Evolutionary conservation across 345 rosid species (phyloP), one percentile per base, ranked within the genome.

Genomic region (Brassica incana): DNA sequence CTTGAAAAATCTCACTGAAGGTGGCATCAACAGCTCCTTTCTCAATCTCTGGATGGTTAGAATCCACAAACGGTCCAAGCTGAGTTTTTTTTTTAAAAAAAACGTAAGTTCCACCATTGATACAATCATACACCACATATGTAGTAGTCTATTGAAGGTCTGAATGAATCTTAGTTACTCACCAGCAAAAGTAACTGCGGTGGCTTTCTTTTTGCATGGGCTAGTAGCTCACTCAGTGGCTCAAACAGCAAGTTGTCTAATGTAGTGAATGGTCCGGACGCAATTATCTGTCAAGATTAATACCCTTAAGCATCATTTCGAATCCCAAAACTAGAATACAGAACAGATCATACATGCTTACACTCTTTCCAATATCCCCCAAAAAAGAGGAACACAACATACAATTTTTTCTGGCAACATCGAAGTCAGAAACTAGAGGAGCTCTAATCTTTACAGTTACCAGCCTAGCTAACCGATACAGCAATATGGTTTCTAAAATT

Each of bases 31-130:
- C 48, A 64, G 88, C 71, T 82, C 97, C 97, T 85, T 88, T 93
- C 81, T 85, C 88, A 65, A 91, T 84, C 77, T 86, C 89, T n/a
- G 97, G 95, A 86, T 93, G 97, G 40, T 90, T 95, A 20, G 95
- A 88, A 85, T 95, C 97, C 40, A 95, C 76, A 77, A 95, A 95
- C 32, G 98, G 98, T 65, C 98, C 99, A 38, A 93, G 83, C 99
- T 95, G 90, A 83, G 62, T 82, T 43, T 2, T 12, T 29, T n/a
- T 20, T 20, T 20, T 3, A 4, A 2, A n/a, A n/a, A 71, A 56
- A 61, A 11, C 9, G 16, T 79, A 50, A 79, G 14, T 27, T 48
- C 70, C 27, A 70, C 4, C 65, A 16, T 27, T 27, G 60, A 23
- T 11, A 73, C 74, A 66, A 45, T 59, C 64, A 67, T n/a, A 16